Percentiles rank a stretch among this genome's conserved stretches.
Evolutionary conservation across 2,329 filamentous ascomycete genomes (phyloP).

Genomic region (Fusarium goolgardi): DNA sequence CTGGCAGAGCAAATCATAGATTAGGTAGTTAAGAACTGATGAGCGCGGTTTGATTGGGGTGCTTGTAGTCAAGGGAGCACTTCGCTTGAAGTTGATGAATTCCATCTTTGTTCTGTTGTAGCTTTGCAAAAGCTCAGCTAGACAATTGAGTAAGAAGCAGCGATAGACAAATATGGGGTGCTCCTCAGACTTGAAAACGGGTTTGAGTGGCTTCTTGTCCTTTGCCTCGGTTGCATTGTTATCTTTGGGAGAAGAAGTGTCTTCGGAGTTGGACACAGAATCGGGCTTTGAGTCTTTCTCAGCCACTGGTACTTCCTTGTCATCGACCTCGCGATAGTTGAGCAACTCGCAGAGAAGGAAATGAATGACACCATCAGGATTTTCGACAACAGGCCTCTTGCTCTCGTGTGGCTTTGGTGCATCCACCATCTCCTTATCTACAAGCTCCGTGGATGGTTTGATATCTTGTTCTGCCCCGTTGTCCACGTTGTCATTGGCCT

Average conservation of each 20-base stretch:
- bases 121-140: conserved; percentile 88
- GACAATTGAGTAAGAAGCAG: conserved; percentile 91
- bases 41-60: conserved; percentile 96
- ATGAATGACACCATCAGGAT: conserved; percentile 93
- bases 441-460: conserved; percentile 69
- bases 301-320: conserved; percentile 71
- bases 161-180: conserved; percentile 97
- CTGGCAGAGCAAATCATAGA: conserved; percentile 78
- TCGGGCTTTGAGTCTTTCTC: conserved; percentile 58
- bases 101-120: conserved; percentile 97
- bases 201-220: conserved; percentile 75
- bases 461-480: conserved; percentile 56
- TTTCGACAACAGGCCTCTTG: conserved; percentile 88
- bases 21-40: conserved; percentile 91
- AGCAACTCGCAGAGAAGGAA: conserved; percentile 93
- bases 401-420: conserved; percentile 74
- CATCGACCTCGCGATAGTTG: conserved; percentile 91
- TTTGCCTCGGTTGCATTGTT: conserved; percentile 55
- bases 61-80: conserved; percentile 81
- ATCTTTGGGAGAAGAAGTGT: conserved; percentile 49
- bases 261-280: conserved; percentile 48
- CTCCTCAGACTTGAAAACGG: conserved; percentile 87
- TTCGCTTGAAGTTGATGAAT: conserved; percentile 98
- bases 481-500: conserved; percentile 29
- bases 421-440: conserved; percentile 71